Evolutionary conservation across 805 yeast species (phyloP).

Genomic region (Dipodascus albidus): DNA sequence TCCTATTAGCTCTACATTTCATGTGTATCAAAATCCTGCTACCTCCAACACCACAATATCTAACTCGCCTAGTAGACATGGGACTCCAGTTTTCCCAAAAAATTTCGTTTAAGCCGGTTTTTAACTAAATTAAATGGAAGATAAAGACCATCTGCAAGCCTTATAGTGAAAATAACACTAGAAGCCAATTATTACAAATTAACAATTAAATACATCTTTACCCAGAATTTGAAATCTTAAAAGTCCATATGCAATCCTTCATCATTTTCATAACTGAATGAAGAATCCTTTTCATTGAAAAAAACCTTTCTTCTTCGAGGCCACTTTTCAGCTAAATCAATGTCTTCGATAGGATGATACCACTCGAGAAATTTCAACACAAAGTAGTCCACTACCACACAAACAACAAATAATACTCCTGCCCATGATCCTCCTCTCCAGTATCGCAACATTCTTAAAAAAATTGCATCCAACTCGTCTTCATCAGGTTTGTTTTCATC

Average conservation of each 20-base stretch:
- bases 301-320: conserved; percentile 22
- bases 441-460: conserved; percentile 49
- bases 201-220: neutral
- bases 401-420: conserved; percentile 69
- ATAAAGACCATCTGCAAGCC: neutral
- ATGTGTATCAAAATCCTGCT: too few species aligned
- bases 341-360: conserved; percentile 51
- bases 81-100: neutral
- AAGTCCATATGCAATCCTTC: neutral
- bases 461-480: conserved; percentile 37
- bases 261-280: neutral
- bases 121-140: neutral
- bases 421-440: conserved; percentile 65
- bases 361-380: conserved; percentile 53
- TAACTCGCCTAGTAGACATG: too few species aligned
- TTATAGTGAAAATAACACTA: too few species aligned
- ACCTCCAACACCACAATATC: too few species aligned
- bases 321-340: conserved; percentile 80
- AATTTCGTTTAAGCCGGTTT: neutral
- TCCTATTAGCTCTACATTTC: too few species aligned
- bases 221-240: neutral
- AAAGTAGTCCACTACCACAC: conserved; percentile 71
- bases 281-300: neutral
- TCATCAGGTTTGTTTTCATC: conserved; percentile 21
- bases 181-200: neutral